Percentiles rank a stretch among this genome's conserved stretches.
Conservation (phyloP, 176 grass and related monocot species). For the Rhipidocladum racemiflorum region DNA sequence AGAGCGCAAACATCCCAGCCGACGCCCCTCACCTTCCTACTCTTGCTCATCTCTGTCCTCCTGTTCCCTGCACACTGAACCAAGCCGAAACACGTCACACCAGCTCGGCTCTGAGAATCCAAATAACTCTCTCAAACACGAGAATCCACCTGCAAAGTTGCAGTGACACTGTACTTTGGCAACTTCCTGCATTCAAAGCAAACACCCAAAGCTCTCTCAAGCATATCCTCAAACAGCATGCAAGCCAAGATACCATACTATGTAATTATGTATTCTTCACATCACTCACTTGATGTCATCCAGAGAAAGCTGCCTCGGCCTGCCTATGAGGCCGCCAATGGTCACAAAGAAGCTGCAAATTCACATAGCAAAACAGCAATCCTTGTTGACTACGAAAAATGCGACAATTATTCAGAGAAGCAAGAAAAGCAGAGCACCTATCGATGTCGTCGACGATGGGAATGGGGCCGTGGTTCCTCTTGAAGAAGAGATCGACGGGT, state of each 20-base stretch:
- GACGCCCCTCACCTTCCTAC: slow-evolving; percentile 60
- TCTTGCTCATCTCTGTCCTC: slow-evolving; percentile 73
- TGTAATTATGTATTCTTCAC: background rate
- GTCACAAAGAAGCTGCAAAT: slow-evolving; percentile 50
- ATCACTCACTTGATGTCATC: slow-evolving; percentile 55
- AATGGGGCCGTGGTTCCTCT: slow-evolving; percentile 79
- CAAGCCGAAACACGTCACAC: background rate
- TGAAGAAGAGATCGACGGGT: slow-evolving; percentile 66
- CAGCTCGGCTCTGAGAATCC: background rate
- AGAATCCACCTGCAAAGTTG: slow-evolving; percentile 58
- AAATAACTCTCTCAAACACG: background rate
- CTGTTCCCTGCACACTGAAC: slow-evolving; percentile 79
- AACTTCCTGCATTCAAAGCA: slow-evolving; percentile 41
- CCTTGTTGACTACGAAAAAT: background rate
- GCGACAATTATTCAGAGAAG: background rate
- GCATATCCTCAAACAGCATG: background rate
- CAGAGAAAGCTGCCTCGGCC: slow-evolving; percentile 40
- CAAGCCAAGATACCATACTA: background rate
- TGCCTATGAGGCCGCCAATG: slow-evolving; percentile 49
- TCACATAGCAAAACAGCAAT: background rate
- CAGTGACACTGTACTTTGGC: slow-evolving; percentile 71
- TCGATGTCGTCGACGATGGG: slow-evolving; percentile 54
- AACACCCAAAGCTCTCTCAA: too few relatives aligned
- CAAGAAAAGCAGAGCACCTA: background rate
- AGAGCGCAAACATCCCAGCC: slow-evolving; percentile 72